phyloP scores from a whole-genome alignment of 208 protist species.

The Porcisia hertigi region DNA sequence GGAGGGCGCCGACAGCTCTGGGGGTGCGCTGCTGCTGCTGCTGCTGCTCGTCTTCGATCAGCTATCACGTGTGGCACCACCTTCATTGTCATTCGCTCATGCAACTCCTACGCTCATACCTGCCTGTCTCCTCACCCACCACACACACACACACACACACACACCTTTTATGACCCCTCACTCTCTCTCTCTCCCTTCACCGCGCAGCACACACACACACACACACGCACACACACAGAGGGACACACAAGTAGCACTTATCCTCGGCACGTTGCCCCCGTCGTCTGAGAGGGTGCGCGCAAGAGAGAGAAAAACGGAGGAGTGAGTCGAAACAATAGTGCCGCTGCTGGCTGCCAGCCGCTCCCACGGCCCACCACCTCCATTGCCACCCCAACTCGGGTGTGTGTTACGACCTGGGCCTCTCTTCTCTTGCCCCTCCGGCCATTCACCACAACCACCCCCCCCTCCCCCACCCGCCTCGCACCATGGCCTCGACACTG shows the following conservation, averaged over 20 bases:
- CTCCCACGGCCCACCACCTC: no score
- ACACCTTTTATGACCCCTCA: background rate
- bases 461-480: background rate
- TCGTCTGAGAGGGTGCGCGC: no score
- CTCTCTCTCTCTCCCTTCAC: background rate
- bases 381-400: no score
- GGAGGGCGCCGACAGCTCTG: background rate
- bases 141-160: background rate
- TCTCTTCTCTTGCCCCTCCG: no score
- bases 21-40: background rate
- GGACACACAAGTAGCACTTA: no score
- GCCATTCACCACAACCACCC: background rate
- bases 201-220: background rate
- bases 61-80: background rate
- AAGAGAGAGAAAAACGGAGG: no score
- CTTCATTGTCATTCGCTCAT: no score
- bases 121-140: background rate
- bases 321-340: no score
- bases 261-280: no score
- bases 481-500: conserved; percentile 9
- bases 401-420: no score
- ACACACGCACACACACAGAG: background rate
- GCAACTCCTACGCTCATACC: background rate
- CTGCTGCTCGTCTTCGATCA: background rate
- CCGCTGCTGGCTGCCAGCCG: no score